These are phyloP conservation scores for Fraxinus greggii DNA, from an alignment of 305 asterid genomes.

Conservation along the genomic window DNA sequence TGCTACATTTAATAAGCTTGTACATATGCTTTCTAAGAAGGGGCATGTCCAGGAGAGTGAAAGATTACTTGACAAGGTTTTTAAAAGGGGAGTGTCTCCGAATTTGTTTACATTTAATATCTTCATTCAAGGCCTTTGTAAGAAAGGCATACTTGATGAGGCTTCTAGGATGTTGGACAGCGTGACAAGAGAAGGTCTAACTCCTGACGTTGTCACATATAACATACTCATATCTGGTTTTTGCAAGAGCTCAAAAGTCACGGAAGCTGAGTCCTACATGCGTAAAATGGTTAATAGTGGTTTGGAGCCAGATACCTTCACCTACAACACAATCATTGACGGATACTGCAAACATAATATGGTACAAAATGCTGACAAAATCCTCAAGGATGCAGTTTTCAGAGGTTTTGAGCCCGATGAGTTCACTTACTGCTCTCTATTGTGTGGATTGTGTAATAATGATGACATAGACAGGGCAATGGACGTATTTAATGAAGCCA, in stretches of 20 bases:
- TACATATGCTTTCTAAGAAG: constrained; percentile 70
- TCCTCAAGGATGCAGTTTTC: constrained; percentile 61
- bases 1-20: constrained; percentile 76
- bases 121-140: constrained; percentile 80
- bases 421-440: constrained; percentile 71
- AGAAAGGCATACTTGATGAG: constrained; percentile 54
- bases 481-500: constrained; percentile 50
- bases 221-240: constrained; percentile 76
- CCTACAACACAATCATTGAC: constrained; percentile 76
- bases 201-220: constrained; percentile 78
- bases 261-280: constrained; percentile 70
- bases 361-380: constrained; percentile 61
- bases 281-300: constrained; percentile 75
- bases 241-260: constrained; percentile 73
- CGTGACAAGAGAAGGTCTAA: constrained; percentile 44
- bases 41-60: constrained; percentile 69
- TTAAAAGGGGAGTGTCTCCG: constrained; percentile 70
- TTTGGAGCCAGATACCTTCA: constrained; percentile 67
- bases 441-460: constrained; percentile 66
- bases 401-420: constrained; percentile 82
- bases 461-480: constrained; percentile 71
- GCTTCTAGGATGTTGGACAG: constrained; percentile 65
- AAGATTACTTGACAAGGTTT: constrained; percentile 66
- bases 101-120: constrained; percentile 78
- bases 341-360: constrained; percentile 75